phyloP scores from a whole-genome alignment of 306 rosid genomes.

The Cucurbita argyrosperma region DNA sequence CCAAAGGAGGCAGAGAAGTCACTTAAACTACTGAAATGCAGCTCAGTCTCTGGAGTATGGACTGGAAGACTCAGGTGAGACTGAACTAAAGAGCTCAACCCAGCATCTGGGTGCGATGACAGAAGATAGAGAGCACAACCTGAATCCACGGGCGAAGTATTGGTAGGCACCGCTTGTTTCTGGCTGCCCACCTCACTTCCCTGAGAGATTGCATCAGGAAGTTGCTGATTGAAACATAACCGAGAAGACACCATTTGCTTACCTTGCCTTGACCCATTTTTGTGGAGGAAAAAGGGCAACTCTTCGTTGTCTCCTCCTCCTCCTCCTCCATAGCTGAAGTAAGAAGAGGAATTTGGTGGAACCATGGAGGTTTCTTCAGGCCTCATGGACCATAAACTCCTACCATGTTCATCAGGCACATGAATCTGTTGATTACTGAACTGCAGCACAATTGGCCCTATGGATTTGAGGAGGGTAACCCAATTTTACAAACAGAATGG shows the following conservation, averaged over 20 bases:
- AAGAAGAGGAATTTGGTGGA: constrained; percentile 11
- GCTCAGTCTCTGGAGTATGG: constrained; percentile 22
- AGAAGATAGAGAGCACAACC: constrained; percentile 99
- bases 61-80: constrained; percentile 27
- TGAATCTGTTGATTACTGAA: constrained; percentile 47
- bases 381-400: constrained; percentile 41
- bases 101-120: constrained; percentile 51
- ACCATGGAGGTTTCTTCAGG: constrained; percentile 20
- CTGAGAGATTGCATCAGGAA: constrained; percentile 16
- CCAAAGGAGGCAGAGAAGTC: constrained; percentile 17
- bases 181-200: constrained; percentile 21
- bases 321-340: constrained; percentile 17
- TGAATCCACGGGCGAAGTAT: constrained; percentile 35
- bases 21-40: constrained; percentile 16
- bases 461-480: background rate
- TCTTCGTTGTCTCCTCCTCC: constrained; percentile 42
- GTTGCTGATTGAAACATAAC: constrained; percentile 4
- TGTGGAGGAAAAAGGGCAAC: constrained; percentile 25
- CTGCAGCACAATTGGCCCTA: constrained; percentile 77
- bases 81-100: constrained; percentile 23
- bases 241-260: constrained; percentile 21
- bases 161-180: constrained; percentile 15
- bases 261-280: constrained; percentile 12
- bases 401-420: constrained; percentile 22
- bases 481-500: background rate